Base-by-base conservation (phyloP, 306 rosid species). In the Luffa acutangula region DNA sequence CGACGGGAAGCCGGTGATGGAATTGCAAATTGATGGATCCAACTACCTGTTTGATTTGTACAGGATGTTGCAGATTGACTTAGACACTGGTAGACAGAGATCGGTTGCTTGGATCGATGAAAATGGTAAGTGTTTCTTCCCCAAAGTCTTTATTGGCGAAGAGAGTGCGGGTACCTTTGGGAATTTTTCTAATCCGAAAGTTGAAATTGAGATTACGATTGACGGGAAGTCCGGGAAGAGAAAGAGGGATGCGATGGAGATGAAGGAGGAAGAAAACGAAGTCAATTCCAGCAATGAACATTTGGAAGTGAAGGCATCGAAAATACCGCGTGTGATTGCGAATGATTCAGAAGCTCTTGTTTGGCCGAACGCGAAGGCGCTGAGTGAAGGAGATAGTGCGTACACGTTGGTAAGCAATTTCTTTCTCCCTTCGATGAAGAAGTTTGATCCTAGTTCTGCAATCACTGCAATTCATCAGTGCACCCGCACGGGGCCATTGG, bases 41-140 rank as follows among this genome's bases (percentile, higher is more conserved):
- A 82, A 37, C 58, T 84, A 79, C 15, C 36, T 79, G 45, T 78
- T 91, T 62, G 96, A 91, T 79, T 85, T 91, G 41, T 37, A 79
- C 2, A 85, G 91, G 4, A 91, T 91, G 96, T 20, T 89, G 46
- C 90, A 85, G 85, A 78, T 84, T 49, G 89, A 91, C 52, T 43
- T 78, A 6, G 69, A 48, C 2, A 79, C 86, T 2, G 90, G 86
- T 25, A 72, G 36, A 15, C 88, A 82, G 77, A 69, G 96, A 51
- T 91, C 92, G 13, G 86, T 91, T 70, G 85, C 96, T 21, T 91
- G 96, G 96, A 79, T 89, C 45, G 92, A 91, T 37, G 77, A 85
- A 25, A 58, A 78, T 4, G 86, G 85, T 3, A 84, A 78, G 75
- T 81, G 83, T 33, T 89, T 91, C 70, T 89, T 91, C 75, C 93